Conservation (phyloP, 2,329 filamentous ascomycete genomes). For the Xylariomycetidae sp. region DNA sequence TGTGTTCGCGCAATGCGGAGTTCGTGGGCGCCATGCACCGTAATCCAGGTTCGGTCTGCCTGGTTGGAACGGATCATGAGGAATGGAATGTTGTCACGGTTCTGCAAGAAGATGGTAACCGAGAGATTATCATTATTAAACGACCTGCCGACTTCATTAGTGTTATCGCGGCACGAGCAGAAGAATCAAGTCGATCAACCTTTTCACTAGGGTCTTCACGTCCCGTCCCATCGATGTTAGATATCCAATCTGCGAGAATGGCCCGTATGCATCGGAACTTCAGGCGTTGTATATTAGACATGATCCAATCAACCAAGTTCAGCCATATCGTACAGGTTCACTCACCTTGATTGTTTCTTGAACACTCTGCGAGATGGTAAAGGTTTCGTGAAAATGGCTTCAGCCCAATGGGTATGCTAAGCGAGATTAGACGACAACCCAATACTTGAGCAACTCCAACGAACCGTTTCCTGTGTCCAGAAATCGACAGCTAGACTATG, state of each 20-base stretch:
- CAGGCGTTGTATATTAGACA: too few species aligned
- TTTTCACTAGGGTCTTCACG: constrained; percentile 49
- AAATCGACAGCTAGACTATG: constrained; percentile 22
- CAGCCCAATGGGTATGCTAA: constrained; percentile 55
- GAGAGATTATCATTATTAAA: constrained; percentile 54
- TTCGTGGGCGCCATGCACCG: constrained; percentile 49
- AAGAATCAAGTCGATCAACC: constrained; percentile 39
- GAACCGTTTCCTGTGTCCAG: constrained; percentile 24
- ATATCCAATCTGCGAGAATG: constrained; percentile 33
- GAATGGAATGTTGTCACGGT: constrained; percentile 38
- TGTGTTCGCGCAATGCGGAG: constrained; percentile 47
- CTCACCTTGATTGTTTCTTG: constrained; percentile 35
- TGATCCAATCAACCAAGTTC: too few species aligned
- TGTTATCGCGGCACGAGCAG: too few species aligned
- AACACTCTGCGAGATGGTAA: constrained; percentile 47
- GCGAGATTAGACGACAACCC: constrained; percentile 4
- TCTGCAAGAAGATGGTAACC: constrained; percentile 47
- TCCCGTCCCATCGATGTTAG: constrained; percentile 39
- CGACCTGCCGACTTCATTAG: constrained; percentile 31
- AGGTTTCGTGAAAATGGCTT: constrained; percentile 54
- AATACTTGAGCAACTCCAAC: constrained; percentile 9
- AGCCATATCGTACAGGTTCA: too few species aligned
- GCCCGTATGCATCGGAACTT: constrained; percentile 22
- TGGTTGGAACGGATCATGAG: constrained; percentile 42
- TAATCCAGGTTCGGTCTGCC: constrained; percentile 38